These are phyloP conservation scores for Diplodia scrobiculata DNA, from an alignment of 2,329 filamentous ascomycete genomes.

Conservation along the genomic window DNA sequence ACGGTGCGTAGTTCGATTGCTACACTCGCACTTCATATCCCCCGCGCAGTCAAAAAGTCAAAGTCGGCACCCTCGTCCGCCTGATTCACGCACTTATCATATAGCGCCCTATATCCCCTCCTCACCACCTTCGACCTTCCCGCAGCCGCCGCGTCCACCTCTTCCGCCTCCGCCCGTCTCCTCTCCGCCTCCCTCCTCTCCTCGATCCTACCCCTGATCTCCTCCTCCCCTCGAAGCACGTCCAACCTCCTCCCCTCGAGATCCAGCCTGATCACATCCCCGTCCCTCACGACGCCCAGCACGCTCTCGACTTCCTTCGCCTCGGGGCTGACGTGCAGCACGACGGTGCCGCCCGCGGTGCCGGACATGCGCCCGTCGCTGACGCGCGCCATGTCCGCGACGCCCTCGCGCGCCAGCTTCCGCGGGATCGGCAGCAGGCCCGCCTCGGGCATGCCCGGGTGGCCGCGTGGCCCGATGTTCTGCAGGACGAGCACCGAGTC, in stretches of 20 bases:
- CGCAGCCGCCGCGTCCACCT: conserved; percentile 37
- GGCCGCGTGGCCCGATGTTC: conserved; percentile 86
- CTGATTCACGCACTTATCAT: conserved; percentile 62
- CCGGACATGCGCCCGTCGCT: conserved; percentile 60
- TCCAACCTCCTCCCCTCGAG: conserved; percentile 48
- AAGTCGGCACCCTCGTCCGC: conserved; percentile 63
- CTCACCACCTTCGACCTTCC: conserved; percentile 36
- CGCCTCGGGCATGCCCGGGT: conserved; percentile 91
- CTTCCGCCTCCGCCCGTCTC: conserved; percentile 35
- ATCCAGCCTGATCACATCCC: conserved; percentile 54
- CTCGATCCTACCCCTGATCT: conserved; percentile 46
- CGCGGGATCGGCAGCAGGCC: conserved; percentile 81
- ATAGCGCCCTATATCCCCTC: conserved; percentile 62
- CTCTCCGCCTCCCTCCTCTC: conserved; percentile 33
- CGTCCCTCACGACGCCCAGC: conserved; percentile 53
- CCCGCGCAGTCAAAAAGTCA: conserved; percentile 57
- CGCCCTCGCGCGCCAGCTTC: conserved; percentile 51
- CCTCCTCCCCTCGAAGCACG: conserved; percentile 48
- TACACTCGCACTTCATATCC: not conserved
- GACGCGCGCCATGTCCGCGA: conserved; percentile 57
- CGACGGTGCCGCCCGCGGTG: conserved; percentile 58
- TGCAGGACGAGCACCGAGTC: conserved; percentile 84
- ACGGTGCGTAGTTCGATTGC: too few species aligned
- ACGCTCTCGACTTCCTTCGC: conserved; percentile 51
- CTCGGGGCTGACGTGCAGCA: conserved; percentile 58